A percentile compares a stretch with the other conserved stretches of the same genome.
These are phyloP conservation scores for Rhododendron vialii DNA, from an alignment of 148 eudicot genomes.

Conservation along the genomic window DNA sequence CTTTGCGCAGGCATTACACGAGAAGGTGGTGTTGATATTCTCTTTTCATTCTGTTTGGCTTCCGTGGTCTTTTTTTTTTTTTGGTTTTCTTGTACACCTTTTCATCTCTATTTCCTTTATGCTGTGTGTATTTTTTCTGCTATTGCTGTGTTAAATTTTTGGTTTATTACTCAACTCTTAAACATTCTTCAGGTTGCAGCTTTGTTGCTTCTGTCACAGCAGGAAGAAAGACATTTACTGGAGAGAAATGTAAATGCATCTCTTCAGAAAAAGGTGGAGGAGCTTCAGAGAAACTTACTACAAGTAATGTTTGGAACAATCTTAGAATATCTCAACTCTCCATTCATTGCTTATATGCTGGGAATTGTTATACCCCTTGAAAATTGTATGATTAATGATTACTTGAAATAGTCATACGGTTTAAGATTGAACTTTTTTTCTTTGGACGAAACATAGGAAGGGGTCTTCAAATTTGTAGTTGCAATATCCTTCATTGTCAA, in stretches of 20 bases:
- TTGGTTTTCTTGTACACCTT: not conserved
- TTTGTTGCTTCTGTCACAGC: slow-evolving; percentile 77
- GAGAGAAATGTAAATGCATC: slow-evolving; percentile 72
- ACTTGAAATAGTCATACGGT: not conserved
- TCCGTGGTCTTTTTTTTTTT: not conserved
- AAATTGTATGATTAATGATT: not conserved
- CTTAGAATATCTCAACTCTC: not conserved
- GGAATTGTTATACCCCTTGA: not conserved
- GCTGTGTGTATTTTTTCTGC: not conserved
- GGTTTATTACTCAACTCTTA: slow-evolving; percentile 2
- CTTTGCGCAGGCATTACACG: slow-evolving; percentile 85
- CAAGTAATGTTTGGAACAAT: slow-evolving; percentile 42
- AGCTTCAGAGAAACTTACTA: slow-evolving; percentile 73
- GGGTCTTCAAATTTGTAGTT: not conserved
- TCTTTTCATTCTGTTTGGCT: not conserved
- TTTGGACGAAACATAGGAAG: not conserved
- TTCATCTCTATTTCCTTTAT: slow-evolving; percentile 3
- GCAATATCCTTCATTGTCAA: not conserved
- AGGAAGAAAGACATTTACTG: slow-evolving; percentile 81
- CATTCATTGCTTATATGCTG: not conserved
- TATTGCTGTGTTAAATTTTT: not conserved
- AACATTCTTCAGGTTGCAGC: slow-evolving; percentile 63
- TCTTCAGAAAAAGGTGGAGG: slow-evolving; percentile 72
- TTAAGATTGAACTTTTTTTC: not conserved
- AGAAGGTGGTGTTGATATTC: slow-evolving; percentile 50